phyloP scores from a whole-genome alignment of 441 rosid species.

The Cnidoscolus chayamansa region DNA sequence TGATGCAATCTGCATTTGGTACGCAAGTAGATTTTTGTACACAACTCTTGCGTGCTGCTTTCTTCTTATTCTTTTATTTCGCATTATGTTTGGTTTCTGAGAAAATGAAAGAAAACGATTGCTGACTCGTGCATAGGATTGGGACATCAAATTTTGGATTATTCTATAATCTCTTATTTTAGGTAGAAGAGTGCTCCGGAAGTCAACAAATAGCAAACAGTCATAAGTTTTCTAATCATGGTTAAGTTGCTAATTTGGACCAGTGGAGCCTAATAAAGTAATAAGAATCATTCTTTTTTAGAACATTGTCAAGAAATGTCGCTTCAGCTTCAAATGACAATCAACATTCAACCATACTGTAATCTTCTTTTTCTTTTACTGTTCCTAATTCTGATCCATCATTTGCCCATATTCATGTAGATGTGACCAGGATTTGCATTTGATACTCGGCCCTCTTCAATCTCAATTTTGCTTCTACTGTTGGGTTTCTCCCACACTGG shows the following conservation, averaged over 20 bases:
- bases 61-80: background rate
- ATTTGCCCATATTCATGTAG: constrained; percentile 20
- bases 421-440: constrained; percentile 19
- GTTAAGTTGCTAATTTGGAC: constrained; percentile 39
- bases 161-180: background rate
- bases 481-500: background rate
- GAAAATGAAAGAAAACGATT: constrained; percentile 19
- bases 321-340: constrained; percentile 13
- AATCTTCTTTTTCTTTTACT: background rate
- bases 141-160: background rate
- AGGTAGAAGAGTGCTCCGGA: constrained; percentile 25
- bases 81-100: constrained; percentile 18
- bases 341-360: constrained; percentile 4
- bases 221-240: constrained; percentile 30
- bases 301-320: background rate
- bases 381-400: constrained; percentile 15
- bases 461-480: constrained; percentile 7
- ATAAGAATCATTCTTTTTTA: constrained; percentile 6
- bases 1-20: constrained; percentile 14
- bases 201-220: constrained; percentile 50
- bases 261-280: constrained; percentile 15
- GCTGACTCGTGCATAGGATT: background rate
- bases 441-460: constrained; percentile 9
- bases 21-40: constrained; percentile 23
- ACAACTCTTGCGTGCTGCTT: too few relatives aligned